Conservation (phyloP, 2,329 filamentous ascomycete species). For the Sclerotinia spermophila region DNA sequence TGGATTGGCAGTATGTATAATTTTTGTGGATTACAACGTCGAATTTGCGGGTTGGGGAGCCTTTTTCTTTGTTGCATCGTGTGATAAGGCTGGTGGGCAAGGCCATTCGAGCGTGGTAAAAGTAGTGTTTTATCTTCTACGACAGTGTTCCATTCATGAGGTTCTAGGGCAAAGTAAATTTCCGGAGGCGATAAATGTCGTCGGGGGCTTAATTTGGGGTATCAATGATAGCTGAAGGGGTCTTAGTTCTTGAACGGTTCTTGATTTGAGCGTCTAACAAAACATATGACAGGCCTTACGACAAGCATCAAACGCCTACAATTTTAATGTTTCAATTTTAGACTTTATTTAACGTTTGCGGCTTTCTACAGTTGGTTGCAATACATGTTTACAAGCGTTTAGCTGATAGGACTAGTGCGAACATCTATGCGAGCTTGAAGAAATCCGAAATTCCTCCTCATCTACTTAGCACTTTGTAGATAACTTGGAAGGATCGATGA, state of each 20-base stretch:
- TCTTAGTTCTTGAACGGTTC: not conserved
- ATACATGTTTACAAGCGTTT: not conserved
- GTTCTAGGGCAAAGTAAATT: not conserved
- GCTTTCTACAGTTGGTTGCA: not conserved
- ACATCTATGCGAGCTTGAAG: not conserved
- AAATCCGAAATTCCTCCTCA: not conserved
- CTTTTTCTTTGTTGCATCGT: constrained; percentile 14
- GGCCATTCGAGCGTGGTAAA: not conserved
- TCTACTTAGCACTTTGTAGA: not conserved
- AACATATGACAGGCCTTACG: not conserved
- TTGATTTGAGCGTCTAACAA: constrained; percentile 6
- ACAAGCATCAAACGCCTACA: not conserved
- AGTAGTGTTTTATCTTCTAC: not conserved
- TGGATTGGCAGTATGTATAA: constrained; percentile 3
- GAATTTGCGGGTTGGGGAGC: constrained; percentile 14
- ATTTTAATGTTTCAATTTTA: not conserved
- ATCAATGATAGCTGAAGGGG: constrained; percentile 6
- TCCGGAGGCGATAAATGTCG: constrained; percentile 10
- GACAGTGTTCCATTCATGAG: not conserved
- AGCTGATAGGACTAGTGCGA: not conserved
- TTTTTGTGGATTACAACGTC: constrained; percentile 7
- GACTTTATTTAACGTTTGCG: not conserved
- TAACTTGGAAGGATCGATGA: not conserved
- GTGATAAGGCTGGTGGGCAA: constrained; percentile 17
- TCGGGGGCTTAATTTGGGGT: constrained; percentile 9